Percentiles rank a stretch among this genome's conserved stretches.
Conservation (phyloP, 2,329 filamentous ascomycete species). For the Nectriaceae sp. region DNA sequence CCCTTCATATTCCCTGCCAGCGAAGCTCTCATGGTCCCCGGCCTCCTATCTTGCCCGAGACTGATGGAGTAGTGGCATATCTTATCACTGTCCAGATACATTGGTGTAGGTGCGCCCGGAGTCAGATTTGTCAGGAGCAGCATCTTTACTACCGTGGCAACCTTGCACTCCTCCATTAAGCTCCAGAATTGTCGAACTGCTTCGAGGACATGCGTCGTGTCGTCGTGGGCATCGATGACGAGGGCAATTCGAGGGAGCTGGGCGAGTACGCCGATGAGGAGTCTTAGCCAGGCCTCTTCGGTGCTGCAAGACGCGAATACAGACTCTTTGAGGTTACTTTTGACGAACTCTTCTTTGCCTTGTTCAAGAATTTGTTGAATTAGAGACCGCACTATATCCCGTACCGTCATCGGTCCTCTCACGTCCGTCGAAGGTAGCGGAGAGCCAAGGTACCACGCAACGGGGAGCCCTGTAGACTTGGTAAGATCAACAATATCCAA, state of each 20-base stretch:
- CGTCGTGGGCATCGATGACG: constrained; percentile 7
- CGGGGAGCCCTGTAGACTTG: not conserved
- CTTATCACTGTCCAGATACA: too few relatives aligned
- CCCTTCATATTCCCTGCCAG: too few relatives aligned
- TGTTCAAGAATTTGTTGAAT: constrained; percentile 8
- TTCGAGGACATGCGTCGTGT: not conserved
- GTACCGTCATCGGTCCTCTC: not conserved
- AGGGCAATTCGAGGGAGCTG: constrained; percentile 4
- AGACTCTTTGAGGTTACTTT: constrained; percentile 1
- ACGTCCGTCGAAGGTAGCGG: constrained; percentile 5
- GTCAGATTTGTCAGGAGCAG: too few relatives aligned
- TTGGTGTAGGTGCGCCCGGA: too few relatives aligned
- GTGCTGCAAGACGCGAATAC: constrained; percentile 7
- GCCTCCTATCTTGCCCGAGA: too few relatives aligned
- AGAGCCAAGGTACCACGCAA: constrained; percentile 9
- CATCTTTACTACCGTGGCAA: constrained; percentile 7
- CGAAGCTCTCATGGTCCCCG: too few relatives aligned
- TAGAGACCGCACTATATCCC: constrained; percentile 3
- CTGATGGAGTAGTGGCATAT: too few relatives aligned
- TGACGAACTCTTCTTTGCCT: not conserved
- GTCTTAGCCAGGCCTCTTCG: constrained; percentile 5
- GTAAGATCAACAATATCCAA: constrained; percentile 13
- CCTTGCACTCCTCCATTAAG: not conserved
- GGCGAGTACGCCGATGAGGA: constrained; percentile 5
- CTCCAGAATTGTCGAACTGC: constrained; percentile 7